Conservation (phyloP, 208 protist species). For the Leishmania gerbilli region DNA sequence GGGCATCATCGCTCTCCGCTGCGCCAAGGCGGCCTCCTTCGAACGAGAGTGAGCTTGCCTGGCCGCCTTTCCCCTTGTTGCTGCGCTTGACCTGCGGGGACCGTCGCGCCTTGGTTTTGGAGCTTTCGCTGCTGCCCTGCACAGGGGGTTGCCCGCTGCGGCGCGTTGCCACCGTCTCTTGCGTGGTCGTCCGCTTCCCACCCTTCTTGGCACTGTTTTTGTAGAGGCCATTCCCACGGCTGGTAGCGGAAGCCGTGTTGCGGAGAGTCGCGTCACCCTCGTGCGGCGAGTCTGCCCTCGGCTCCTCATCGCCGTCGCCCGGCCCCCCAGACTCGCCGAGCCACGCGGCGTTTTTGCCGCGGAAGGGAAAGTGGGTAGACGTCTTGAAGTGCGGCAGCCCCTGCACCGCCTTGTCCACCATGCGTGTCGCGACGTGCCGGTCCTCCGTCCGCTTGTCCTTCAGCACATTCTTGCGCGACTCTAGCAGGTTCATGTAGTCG, state of each 20-base stretch:
- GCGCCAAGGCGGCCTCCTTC: neutral
- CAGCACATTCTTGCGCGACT: conserved; percentile 27
- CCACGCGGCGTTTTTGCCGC: neutral
- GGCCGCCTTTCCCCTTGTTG: neutral
- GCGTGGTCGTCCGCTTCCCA: neutral
- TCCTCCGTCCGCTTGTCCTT: conserved; percentile 20
- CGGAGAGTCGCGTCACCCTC: neutral
- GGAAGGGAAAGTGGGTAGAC: conserved; percentile 47
- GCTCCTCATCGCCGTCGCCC: neutral
- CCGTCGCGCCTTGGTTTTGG: neutral
- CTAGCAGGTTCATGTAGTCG: conserved; percentile 30
- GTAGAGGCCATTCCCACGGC: too few species aligned
- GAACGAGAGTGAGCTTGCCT: neutral
- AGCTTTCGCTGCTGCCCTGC: neutral
- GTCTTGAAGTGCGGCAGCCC: conserved; percentile 37
- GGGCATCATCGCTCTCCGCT: neutral
- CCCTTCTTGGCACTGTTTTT: neutral
- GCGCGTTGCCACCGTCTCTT: neutral
- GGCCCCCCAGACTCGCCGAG: neutral
- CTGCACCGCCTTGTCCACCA: conserved; percentile 26
- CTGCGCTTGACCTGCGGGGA: neutral
- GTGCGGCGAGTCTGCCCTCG: neutral
- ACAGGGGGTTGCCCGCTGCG: neutral
- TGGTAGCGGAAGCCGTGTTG: too few species aligned
- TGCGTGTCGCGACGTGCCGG: conserved; percentile 9